These are phyloP conservation scores for Chaetomiaceae sp. DNA, from an alignment of 2,329 filamentous ascomycete genomes.

Conservation along the genomic window DNA sequence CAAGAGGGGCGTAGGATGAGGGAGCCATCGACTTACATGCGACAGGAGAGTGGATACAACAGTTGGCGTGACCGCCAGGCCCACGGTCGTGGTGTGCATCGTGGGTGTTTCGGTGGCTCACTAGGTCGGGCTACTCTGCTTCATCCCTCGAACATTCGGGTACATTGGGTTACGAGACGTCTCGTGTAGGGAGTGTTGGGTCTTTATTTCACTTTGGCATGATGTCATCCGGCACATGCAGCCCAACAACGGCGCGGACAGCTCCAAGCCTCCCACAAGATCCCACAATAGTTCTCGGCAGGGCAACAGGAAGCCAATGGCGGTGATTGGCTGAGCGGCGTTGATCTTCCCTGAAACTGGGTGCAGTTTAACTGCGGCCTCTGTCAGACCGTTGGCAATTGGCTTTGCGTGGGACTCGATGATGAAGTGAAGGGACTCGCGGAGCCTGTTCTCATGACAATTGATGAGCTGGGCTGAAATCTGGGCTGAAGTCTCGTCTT, in stretches of 20 bases:
- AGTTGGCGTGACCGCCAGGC: slow-evolving; percentile 79
- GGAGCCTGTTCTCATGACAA: no score
- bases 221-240: slow-evolving; percentile 19
- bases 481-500: no score
- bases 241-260: slow-evolving; percentile 9
- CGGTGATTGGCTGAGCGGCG: slow-evolving; percentile 7
- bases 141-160: background rate
- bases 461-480: no score
- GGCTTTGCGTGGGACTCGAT: background rate
- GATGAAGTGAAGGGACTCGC: no score
- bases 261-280: background rate
- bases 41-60: slow-evolving; percentile 81
- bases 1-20: no score
- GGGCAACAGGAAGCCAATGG: slow-evolving; percentile 9
- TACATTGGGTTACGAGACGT: background rate
- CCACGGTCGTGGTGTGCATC: slow-evolving; percentile 76
- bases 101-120: background rate
- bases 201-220: slow-evolving; percentile 6
- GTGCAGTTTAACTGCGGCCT: no score
- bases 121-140: no score
- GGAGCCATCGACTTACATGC: slow-evolving; percentile 61
- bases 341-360: slow-evolving; percentile 10
- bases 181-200: background rate
- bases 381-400: background rate
- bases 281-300: background rate